phyloP scores from a whole-genome alignment of 1,284 basidiomycete species.

The Coniferiporia weirii region DNA sequence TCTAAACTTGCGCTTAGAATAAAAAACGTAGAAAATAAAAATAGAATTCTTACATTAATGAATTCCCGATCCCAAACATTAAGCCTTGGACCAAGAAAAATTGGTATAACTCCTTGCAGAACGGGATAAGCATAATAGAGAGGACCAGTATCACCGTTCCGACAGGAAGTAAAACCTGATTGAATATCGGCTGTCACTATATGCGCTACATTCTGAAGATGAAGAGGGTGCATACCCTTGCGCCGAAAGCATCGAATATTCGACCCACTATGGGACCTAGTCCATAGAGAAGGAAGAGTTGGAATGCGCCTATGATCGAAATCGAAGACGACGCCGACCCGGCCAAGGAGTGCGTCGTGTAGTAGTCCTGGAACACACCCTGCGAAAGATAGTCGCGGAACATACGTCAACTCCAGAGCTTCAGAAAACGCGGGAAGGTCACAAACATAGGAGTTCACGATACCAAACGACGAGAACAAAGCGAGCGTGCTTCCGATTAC shows the following conservation, averaged over 20 bases:
- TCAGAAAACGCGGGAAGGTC: neutral
- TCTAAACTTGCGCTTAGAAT: constrained; percentile 37
- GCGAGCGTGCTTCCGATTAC: constrained; percentile 33
- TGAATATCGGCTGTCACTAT: neutral
- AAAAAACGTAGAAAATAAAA: neutral
- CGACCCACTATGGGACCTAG: constrained; percentile 30
- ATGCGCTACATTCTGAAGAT: constrained; percentile 3
- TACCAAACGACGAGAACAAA: constrained; percentile 35
- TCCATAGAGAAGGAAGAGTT: constrained; percentile 39
- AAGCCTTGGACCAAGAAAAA: constrained; percentile 35
- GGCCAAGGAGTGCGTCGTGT: constrained; percentile 35
- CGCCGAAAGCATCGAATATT: constrained; percentile 34
- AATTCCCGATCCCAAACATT: constrained; percentile 32
- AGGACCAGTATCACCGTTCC: constrained; percentile 31
- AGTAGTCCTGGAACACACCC: constrained; percentile 41
- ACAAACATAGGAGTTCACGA: constrained; percentile 34
- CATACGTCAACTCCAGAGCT: neutral
- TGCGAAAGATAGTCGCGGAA: constrained; percentile 13
- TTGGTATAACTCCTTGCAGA: constrained; percentile 32
- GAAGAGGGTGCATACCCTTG: constrained; percentile 17
- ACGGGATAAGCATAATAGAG: constrained; percentile 34
- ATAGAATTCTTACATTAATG: constrained; percentile 29
- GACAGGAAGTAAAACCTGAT: constrained; percentile 27
- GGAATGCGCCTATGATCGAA: constrained; percentile 45
- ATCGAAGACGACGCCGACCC: constrained; percentile 33